Conservation (phyloP, 225 moss, liverwort and hornwort genomes). For the Pseudoscleropodium purum region DNA sequence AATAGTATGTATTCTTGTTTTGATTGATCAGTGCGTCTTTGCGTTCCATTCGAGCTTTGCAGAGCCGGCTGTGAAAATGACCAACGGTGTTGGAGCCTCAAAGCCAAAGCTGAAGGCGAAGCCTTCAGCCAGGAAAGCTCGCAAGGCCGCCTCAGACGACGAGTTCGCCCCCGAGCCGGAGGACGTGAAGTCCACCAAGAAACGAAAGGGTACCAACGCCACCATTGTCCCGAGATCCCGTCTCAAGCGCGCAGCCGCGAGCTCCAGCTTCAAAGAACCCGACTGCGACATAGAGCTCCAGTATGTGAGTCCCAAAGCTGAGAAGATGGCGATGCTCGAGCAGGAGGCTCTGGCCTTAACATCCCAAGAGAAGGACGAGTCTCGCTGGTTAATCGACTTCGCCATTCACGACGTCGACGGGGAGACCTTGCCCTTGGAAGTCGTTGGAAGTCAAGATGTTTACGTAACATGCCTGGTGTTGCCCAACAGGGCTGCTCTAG, state of each 20-base stretch:
- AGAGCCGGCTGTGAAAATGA: slow-evolving; percentile 16
- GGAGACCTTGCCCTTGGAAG: slow-evolving; percentile 26
- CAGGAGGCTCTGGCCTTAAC: slow-evolving; percentile 68
- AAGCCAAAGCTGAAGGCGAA: slow-evolving; percentile 7
- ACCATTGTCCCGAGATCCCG: slow-evolving; percentile 11
- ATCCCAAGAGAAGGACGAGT: slow-evolving; percentile 44
- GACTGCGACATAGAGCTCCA: slow-evolving; percentile 22
- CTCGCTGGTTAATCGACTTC: slow-evolving; percentile 66
- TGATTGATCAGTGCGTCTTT: not conserved
- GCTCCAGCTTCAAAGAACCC: slow-evolving; percentile 58
- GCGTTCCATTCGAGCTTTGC: not conserved
- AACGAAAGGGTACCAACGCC: slow-evolving; percentile 11
- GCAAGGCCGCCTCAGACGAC: not conserved
- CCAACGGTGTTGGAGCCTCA: not conserved
- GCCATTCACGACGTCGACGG: slow-evolving; percentile 61
- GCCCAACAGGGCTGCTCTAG: slow-evolving; percentile 21
- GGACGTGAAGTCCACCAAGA: not conserved
- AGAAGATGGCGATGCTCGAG: slow-evolving; percentile 56
- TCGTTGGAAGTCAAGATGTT: slow-evolving; percentile 26
- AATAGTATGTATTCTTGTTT: not conserved
- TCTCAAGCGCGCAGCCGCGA: slow-evolving; percentile 74
- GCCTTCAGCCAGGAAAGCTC: not conserved
- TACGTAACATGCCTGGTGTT: slow-evolving; percentile 58
- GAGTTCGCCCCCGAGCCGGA: not conserved
- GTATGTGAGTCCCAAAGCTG: slow-evolving; percentile 36